Base-by-base conservation (phyloP, 2,329 filamentous ascomycete genomes). In the Fusarium coffeatum region DNA sequence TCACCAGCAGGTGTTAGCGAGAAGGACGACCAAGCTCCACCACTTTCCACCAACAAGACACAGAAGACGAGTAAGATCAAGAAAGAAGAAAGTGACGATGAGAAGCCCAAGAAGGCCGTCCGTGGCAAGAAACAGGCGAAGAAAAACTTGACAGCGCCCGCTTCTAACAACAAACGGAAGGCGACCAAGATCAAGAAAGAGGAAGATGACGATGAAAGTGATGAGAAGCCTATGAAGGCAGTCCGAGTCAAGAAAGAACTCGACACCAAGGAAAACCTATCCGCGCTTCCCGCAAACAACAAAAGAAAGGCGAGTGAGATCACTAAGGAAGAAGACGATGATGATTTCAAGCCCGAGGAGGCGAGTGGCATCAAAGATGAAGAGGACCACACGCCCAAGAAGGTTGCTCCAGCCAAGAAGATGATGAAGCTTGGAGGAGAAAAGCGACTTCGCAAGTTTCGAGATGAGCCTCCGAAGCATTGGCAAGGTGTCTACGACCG, bases 401-500 rank as follows among this genome's bases (percentile, higher is more conserved):
- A 37, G 34, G 3, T 4, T 8, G 18, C 3, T 37, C 18, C 34
- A n/a, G 34, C 3, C 34, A 37, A 64, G 11, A 54, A 58, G 9
- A 22, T 12, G 6, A 32, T 61, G 20, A 48, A 56, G 1, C 34
- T n/a, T 10, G 34, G 34, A 4, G 66, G 61, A 12, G 81, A 83
- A 60, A 82, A 81, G 69, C 77, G 81, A 16, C 64, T 78, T 6
- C 76, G 79, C 27, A 68, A 67, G 56, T 81, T 80, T 55, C 77
- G 81, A 16, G 15, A 73, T 4, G 61, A 77, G 9, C 66, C 81
- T 11, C 80, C 82, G 1, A 72, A 76, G 37, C 60, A 69, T 13
- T 84, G 84, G 57, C 20, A 73, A 27, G 72, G 76, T 5, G 68
- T 83, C 37, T 83, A 81, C 56, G 67, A 76, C 1, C 78, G 83